These are phyloP conservation scores for Colletotrichum trifolii DNA, from an alignment of 2,329 filamentous ascomycete species.

Conservation along the genomic window DNA sequence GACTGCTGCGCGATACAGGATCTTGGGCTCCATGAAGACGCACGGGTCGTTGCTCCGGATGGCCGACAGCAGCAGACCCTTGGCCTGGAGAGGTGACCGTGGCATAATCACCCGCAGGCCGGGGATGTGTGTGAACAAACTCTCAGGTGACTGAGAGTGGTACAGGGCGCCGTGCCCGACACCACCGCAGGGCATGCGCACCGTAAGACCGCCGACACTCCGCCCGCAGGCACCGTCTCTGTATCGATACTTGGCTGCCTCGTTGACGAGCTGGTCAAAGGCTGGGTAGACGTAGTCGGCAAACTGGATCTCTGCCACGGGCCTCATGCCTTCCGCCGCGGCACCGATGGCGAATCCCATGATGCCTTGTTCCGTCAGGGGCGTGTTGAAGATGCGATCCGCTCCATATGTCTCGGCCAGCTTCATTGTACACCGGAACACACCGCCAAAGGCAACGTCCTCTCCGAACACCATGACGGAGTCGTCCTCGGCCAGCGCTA, in stretches of 20 bases:
- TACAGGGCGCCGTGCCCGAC: slow-evolving; percentile 91
- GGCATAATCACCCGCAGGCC: slow-evolving; percentile 88
- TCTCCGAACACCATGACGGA: slow-evolving; percentile 93
- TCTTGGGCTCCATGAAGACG: slow-evolving; percentile 94
- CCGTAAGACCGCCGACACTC: slow-evolving; percentile 81
- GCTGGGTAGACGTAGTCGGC: slow-evolving; percentile 94
- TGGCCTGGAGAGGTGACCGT: slow-evolving; percentile 86
- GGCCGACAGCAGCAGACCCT: slow-evolving; percentile 82
- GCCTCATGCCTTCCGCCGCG: slow-evolving; percentile 90
- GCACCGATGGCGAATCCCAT: slow-evolving; percentile 92
- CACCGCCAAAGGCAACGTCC: slow-evolving; percentile 95
- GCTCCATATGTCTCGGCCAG: slow-evolving; percentile 87
- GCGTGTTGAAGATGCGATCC: slow-evolving; percentile 95
- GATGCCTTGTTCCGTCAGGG: slow-evolving; percentile 92
- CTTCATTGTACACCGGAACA: slow-evolving; percentile 94
- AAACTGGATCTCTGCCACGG: slow-evolving; percentile 95
- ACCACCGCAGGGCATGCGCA: slow-evolving; percentile 89
- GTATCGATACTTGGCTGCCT: slow-evolving; percentile 89
- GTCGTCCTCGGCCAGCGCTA: slow-evolving; percentile 84
- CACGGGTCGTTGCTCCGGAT: slow-evolving; percentile 88
- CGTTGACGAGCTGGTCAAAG: slow-evolving; percentile 94
- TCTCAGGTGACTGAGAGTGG: slow-evolving; percentile 90
- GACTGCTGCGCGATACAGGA: slow-evolving; percentile 89
- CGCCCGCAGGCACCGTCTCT: slow-evolving; percentile 70
- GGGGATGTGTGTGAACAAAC: slow-evolving; percentile 88